Evolutionary conservation across 768 basidiomycete species (phyloP).

Genomic region (Boletus sensibilis): DNA sequence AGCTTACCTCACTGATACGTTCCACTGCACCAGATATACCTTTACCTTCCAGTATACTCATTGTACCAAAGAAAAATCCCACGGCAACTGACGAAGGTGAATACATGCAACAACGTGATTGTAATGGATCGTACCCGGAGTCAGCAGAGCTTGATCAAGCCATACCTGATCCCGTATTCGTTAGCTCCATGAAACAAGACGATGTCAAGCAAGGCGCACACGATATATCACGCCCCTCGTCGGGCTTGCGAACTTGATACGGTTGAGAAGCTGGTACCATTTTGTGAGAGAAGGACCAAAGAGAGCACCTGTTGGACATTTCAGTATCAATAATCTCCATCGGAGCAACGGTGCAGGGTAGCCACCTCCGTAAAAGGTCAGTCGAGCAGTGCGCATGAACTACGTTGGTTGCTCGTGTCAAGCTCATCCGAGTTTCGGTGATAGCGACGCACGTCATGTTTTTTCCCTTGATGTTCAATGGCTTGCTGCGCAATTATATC

Average conservation of each 20-base stretch:
- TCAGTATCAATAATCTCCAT: background rate
- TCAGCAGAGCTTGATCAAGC: slow-evolving; percentile 77
- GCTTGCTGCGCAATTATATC: slow-evolving; percentile 86
- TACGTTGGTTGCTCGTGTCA: slow-evolving; percentile 23
- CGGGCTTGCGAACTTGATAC: slow-evolving; percentile 64
- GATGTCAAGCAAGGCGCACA: slow-evolving; percentile 37
- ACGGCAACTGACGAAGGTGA: slow-evolving; percentile 37
- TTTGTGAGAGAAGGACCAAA: slow-evolving; percentile 82
- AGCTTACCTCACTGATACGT: slow-evolving; percentile 40
- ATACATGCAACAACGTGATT: slow-evolving; percentile 6
- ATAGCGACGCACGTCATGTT: slow-evolving; percentile 66
- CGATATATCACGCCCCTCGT: slow-evolving; percentile 59
- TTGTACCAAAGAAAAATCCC: slow-evolving; percentile 65
- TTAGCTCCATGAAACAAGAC: background rate
- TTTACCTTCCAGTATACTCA: slow-evolving; percentile 81
- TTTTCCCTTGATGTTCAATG: slow-evolving; percentile 65
- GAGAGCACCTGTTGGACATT: slow-evolving; percentile 46
- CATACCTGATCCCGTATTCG: slow-evolving; percentile 50
- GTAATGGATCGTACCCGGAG: slow-evolving; percentile 49
- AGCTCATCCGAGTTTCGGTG: background rate
- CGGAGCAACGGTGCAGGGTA: background rate
- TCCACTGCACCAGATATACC: slow-evolving; percentile 48
- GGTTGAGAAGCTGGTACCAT: slow-evolving; percentile 75
- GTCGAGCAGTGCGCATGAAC: slow-evolving; percentile 60
- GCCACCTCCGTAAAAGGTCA: slow-evolving; percentile 72